Evolutionary conservation across 2,329 filamentous ascomycete species (phyloP).

Genomic region (Cladophialophora carrionii): DNA sequence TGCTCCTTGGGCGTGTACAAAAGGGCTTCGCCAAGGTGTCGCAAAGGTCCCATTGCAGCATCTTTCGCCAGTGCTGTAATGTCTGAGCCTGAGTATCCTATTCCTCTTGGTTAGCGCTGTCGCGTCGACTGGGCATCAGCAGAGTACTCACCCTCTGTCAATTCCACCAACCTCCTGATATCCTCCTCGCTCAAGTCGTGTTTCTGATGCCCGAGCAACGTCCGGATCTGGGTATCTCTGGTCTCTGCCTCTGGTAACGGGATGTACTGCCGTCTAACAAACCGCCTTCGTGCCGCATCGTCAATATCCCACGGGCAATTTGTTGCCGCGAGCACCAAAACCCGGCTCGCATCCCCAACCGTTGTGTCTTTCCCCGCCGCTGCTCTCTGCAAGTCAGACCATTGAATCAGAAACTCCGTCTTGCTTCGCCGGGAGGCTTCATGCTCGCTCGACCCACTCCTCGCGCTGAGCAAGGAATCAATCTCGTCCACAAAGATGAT

Average conservation of each 20-base stretch:
- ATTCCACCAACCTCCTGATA: constrained; percentile 70
- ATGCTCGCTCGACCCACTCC: constrained; percentile 77
- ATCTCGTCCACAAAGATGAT: constrained; percentile 99
- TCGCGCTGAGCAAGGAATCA: constrained; percentile 83
- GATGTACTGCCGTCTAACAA: constrained; percentile 94
- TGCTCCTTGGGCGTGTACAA: constrained; percentile 92
- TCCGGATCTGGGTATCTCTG: constrained; percentile 75
- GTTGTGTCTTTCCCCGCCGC: constrained; percentile 72
- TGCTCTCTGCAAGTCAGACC: constrained; percentile 90
- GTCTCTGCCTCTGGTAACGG: constrained; percentile 86
- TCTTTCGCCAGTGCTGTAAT: constrained; percentile 97
- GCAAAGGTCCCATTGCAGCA: constrained; percentile 92
- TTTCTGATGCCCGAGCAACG: constrained; percentile 82
- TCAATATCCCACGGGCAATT: constrained; percentile 98
- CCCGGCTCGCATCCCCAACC: constrained; percentile 76
- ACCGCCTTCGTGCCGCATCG: constrained; percentile 85
- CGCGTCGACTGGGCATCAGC: constrained; percentile 3
- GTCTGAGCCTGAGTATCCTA: constrained; percentile 96
- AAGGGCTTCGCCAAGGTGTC: constrained; percentile 85
- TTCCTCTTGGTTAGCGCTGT: constrained; percentile 25
- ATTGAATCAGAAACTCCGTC: constrained; percentile 96
- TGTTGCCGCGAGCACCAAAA: constrained; percentile 90
- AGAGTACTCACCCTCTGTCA: constrained; percentile 75
- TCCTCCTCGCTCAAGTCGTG: constrained; percentile 74
- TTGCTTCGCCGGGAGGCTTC: constrained; percentile 94